Evolutionary conservation across 2,329 filamentous ascomycete genomes (phyloP).

Genomic region (Ceratocystis colombiana): DNA sequence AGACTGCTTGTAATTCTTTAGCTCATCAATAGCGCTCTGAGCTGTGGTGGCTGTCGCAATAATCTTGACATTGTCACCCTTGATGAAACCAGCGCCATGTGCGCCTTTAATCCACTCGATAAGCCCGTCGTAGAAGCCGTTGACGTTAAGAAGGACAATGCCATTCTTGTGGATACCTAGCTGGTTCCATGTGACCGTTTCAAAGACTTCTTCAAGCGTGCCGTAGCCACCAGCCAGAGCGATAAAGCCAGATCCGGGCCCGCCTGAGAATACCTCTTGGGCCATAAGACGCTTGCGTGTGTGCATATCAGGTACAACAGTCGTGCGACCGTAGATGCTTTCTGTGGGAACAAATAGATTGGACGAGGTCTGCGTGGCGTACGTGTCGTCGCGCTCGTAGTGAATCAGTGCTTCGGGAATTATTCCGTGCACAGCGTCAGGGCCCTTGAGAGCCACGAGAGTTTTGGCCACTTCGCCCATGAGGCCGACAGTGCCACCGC

Average conservation of each 20-base stretch:
- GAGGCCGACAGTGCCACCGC: conserved; percentile 83
- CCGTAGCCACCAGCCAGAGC: conserved; percentile 84
- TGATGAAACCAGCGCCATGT: conserved; percentile 68
- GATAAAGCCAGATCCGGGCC: conserved; percentile 77
- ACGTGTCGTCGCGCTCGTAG: conserved; percentile 59
- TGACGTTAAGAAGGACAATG: conserved; percentile 74
- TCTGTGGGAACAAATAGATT: conserved; percentile 45
- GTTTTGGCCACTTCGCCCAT: conserved; percentile 92
- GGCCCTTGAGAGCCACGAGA: conserved; percentile 72
- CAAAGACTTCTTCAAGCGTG: conserved; percentile 91
- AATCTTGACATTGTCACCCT: conserved; percentile 59
- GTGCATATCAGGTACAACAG: conserved; percentile 91
- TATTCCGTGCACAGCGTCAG: conserved; percentile 77
- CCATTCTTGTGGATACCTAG: conserved; percentile 77
- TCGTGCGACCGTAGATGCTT: conserved; percentile 66
- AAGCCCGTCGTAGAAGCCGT: conserved; percentile 86
- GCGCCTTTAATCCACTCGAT: conserved; percentile 70
- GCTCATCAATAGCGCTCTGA: conserved; percentile 58
- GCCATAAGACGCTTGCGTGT: conserved; percentile 93
- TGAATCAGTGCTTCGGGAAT: conserved; percentile 78
- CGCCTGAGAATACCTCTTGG: conserved; percentile 69
- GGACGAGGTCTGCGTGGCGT: conserved; percentile 33
- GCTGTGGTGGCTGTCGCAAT: conserved; percentile 64
- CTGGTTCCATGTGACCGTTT: conserved; percentile 90
- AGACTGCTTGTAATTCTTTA: conserved; percentile 66